Base-by-base conservation (phyloP, 371 early-diverging fungal species). In the Umbelopsis sp. region DNA sequence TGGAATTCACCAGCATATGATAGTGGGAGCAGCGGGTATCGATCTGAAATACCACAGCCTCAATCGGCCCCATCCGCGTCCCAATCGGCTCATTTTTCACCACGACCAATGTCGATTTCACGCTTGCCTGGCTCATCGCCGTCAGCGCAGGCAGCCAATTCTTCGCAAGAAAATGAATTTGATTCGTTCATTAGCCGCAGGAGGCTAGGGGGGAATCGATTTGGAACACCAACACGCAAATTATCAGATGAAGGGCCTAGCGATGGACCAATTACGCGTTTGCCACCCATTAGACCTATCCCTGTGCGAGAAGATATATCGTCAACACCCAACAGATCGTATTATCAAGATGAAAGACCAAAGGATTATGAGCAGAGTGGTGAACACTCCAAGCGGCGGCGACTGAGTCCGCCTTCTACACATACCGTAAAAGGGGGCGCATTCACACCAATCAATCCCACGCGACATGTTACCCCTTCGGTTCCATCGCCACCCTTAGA, bases 161-260 rank as follows among this genome's bases (percentile, higher is more conserved):
- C 57, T 4, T 37, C 57, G n/a, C 57, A 57, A 57, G 57, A 57
- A 57, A 57, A 24, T 35, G 57, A 57, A 57, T 57, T 57, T 18
- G 57, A 57, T 57, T 57, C 57, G 37, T 57, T 57, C 37, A 57
- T 57, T 10, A 57, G 35, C 35, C 57, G 57, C 57, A 57, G 57
- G 57, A 57, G 57, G 57, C 32, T 57, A 57, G 57, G 57, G 57
- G 57, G 57, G 3, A 57, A 57, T 35, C 57, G 57, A 29, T 57
- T 35, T 57, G 57, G 35, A 16, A 57, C 57, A 32, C 57, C 57
- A 3, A 35, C 35, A 35, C 57, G 57, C 14, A 57, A 57, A 57
- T 3, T 35, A 35, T 57, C 57, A n/a, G 57, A 57, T 35, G 57
- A 57, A 35, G 35, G 22, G 29, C 57, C 29, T 57, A 35, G 57